These are phyloP conservation scores for Tulasnella sp. DNA, from an alignment of 768 basidiomycete genomes.

Conservation along the genomic window DNA sequence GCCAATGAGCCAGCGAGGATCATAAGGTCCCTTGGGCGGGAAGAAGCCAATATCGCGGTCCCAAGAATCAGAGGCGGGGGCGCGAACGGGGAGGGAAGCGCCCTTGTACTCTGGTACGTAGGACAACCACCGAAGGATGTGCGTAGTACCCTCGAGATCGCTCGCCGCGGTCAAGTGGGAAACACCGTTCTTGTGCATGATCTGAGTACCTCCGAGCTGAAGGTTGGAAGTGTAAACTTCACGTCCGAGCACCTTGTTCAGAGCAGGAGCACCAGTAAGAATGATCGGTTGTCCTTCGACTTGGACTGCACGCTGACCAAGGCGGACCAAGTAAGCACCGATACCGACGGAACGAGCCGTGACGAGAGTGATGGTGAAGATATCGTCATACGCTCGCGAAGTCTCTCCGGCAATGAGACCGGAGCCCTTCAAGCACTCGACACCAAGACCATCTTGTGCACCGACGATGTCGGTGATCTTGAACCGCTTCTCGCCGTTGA, in stretches of 20 bases:
- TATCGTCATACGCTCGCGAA: slow-evolving; percentile 96
- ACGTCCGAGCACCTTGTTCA: slow-evolving; percentile 97
- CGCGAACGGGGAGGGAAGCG: slow-evolving; percentile 60
- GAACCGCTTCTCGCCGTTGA: slow-evolving; percentile 75
- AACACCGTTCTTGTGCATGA: slow-evolving; percentile 99
- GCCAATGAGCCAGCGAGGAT: slow-evolving; percentile 96
- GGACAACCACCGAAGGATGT: slow-evolving; percentile 90
- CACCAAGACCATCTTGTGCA: slow-evolving; percentile 93
- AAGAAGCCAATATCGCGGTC: slow-evolving; percentile 84
- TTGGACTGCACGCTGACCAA: slow-evolving; percentile 95
- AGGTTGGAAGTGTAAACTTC: slow-evolving; percentile 98
- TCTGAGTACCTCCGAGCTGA: slow-evolving; percentile 98
- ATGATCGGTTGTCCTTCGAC: slow-evolving; percentile 99
- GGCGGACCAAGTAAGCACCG: slow-evolving; percentile 94
- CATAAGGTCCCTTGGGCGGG: slow-evolving; percentile 90
- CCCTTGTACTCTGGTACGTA: slow-evolving; percentile 82
- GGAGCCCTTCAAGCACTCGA: slow-evolving; percentile 90
- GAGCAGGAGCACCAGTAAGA: slow-evolving; percentile 88
- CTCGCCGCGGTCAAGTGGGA: slow-evolving; percentile 92
- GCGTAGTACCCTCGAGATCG: slow-evolving; percentile 89
- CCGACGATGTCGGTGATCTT: slow-evolving; percentile 96
- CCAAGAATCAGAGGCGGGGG: slow-evolving; percentile 65
- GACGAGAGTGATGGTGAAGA: slow-evolving; percentile 98
- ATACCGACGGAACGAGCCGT: slow-evolving; percentile 98
- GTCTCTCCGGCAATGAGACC: slow-evolving; percentile 98